phyloP scores from a whole-genome alignment of 2,329 filamentous ascomycete genomes.

The Teratosphaeria destructans region DNA sequence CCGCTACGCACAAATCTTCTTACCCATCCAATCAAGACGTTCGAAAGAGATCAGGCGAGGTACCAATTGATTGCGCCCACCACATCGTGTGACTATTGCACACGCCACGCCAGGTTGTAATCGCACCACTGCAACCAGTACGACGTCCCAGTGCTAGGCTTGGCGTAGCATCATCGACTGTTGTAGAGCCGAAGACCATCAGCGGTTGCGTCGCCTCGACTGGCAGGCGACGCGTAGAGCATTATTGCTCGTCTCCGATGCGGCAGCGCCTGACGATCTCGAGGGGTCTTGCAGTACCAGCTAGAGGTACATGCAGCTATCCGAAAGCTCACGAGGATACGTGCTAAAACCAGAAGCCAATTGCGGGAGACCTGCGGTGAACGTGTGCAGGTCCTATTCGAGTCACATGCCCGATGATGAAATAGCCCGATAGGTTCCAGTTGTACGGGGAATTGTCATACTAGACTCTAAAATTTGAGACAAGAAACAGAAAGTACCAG shows the following conservation, averaged over 20 bases:
- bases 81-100: not conserved
- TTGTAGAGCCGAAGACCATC: not conserved
- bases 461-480: not conserved
- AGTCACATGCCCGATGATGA: not conserved
- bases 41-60: not conserved
- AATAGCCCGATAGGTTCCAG: not conserved
- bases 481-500: not conserved
- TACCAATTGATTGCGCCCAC: not conserved
- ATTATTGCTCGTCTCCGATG: not conserved
- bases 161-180: not conserved
- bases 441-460: not conserved
- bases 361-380: not conserved
- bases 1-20: not conserved
- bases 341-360: not conserved
- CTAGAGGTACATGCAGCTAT: not conserved
- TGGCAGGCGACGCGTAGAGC: not conserved
- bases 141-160: not conserved
- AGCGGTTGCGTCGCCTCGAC: not conserved
- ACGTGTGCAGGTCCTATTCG: not conserved
- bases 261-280: not conserved
- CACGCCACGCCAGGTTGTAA: not conserved
- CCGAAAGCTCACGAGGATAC: not conserved
- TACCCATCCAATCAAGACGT: not conserved
- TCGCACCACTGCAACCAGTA: not conserved
- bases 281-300: not conserved